Evolutionary conservation across 805 yeast species (phyloP).

Genomic region (Kuraishia ogatae): DNA sequence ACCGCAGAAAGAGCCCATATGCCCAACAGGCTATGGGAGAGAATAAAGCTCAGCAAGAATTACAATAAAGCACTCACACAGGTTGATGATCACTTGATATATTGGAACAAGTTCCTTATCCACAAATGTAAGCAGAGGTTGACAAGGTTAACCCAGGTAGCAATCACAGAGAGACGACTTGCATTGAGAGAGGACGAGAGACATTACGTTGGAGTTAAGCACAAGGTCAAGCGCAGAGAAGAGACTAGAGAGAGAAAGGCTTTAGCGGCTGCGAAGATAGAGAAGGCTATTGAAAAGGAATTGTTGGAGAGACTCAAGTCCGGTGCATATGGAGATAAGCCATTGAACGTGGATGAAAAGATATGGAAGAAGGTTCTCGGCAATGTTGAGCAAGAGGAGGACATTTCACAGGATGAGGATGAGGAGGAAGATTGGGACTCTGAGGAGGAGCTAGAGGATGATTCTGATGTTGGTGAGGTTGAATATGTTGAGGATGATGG

Average conservation of each 20-base stretch:
- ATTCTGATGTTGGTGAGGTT: conserved; percentile 63
- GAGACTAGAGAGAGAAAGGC: conserved; percentile 94
- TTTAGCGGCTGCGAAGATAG: conserved; percentile 91
- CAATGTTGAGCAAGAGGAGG: conserved; percentile 53
- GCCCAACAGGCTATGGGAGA: conserved; percentile 92
- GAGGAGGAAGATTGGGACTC: conserved; percentile 44
- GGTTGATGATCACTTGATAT: conserved; percentile 75
- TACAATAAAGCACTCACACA: conserved; percentile 83
- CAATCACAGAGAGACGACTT: conserved; percentile 88
- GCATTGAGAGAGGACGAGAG: conserved; percentile 89
- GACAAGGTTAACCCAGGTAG: conserved; percentile 90
- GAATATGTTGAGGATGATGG: conserved; percentile 89
- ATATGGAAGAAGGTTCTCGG: conserved; percentile 94
- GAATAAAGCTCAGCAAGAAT: conserved; percentile 83
- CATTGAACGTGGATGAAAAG: conserved; percentile 91
- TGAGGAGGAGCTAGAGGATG: conserved; percentile 37
- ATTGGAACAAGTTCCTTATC: conserved; percentile 88
- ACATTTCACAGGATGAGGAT: conserved; percentile 44
- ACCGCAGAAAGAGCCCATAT: conserved; percentile 97
- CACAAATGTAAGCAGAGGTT: conserved; percentile 96
- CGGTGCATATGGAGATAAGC: conserved; percentile 98
- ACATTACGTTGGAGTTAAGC: conserved; percentile 85
- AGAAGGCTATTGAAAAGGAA: conserved; percentile 94
- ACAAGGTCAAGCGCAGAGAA: conserved; percentile 92
- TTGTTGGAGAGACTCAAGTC: conserved; percentile 88